Percentiles rank a stretch among this genome's conserved stretches.
phyloP scores from a whole-genome alignment of 1,139 yeast genomes.

The Pichia sp. region DNA sequence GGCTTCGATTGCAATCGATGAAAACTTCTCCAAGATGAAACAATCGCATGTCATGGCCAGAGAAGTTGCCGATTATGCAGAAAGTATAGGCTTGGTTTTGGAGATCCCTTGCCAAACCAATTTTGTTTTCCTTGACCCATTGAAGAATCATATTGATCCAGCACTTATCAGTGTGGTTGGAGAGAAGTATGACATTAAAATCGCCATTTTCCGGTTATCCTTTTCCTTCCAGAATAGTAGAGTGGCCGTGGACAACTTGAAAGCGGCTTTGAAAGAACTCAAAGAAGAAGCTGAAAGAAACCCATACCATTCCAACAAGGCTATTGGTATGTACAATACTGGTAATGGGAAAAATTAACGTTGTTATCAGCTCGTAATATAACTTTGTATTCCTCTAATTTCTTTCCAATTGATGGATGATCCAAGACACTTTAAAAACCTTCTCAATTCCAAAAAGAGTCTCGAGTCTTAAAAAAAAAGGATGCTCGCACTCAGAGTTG shows the following conservation, averaged over 20 bases:
- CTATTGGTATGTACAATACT: slow-evolving; percentile 21
- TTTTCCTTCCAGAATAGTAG: slow-evolving; percentile 77
- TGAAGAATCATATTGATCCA: slow-evolving; percentile 55
- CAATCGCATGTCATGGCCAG: slow-evolving; percentile 64
- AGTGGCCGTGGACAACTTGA: slow-evolving; percentile 61
- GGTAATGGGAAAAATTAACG: not conserved
- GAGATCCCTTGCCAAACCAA: slow-evolving; percentile 82
- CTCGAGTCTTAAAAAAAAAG: not conserved
- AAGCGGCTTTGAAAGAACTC: slow-evolving; percentile 55
- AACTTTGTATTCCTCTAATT: not conserved
- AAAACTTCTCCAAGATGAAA: slow-evolving; percentile 56
- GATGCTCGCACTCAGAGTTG: slow-evolving; percentile 24
- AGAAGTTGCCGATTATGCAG: slow-evolving; percentile 58
- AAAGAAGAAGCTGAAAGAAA: slow-evolving; percentile 39
- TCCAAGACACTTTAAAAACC: not conserved
- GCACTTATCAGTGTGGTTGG: slow-evolving; percentile 44
- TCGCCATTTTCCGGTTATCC: slow-evolving; percentile 66
- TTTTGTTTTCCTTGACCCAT: slow-evolving; percentile 73
- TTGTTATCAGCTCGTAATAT: not conserved
- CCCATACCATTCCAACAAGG: slow-evolving; percentile 20
- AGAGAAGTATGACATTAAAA: slow-evolving; percentile 54
- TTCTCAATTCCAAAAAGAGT: not conserved
- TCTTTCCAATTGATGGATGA: not conserved
- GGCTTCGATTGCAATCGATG: slow-evolving; percentile 78
- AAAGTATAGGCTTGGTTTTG: slow-evolving; percentile 49